Evolutionary conservation across 805 yeast genomes (phyloP), one percentile per base, ranked within the genome.

Genomic region (Wickerhamiella bombiphila): DNA sequence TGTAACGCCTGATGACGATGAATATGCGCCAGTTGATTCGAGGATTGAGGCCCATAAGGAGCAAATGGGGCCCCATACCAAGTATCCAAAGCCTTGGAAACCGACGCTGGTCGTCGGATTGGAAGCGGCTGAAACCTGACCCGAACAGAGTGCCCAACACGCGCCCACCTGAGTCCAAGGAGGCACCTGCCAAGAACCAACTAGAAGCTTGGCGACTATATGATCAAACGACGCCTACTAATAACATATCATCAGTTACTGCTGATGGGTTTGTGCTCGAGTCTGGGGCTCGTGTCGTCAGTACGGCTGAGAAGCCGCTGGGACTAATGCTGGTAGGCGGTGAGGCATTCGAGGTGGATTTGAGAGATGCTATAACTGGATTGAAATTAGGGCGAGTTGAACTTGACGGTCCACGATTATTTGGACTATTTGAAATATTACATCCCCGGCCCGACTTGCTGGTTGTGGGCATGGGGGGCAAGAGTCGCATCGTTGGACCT

Each of bases 381-480:
- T 65, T 67, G 40, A 69, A 69, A 33, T 51, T 60, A 2, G 74
- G 76, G 32, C 56, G 74, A n/a, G 70, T 77, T 11, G 73, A 70
- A 24, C 61, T 77, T 35, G 58, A 61, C 38, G 56, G 57, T 13
- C 53, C 59, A n/a, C 22, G 25, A 5, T 56, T 69, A 0, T 56
- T 74, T 19, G 62, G 63, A 11, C 52, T 77, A 3, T 65, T 77
- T 39, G 65, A 64, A 15, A 58, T 73, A 5, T 55, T 77, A 1
- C 72, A 74, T 53, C 93, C 93, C 3, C 74, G 74, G 50, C 93
- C 93, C 0, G 93, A 81, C 50, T 61, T 81, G 32, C 48, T 79
- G 34, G 74, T 80, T 5, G 57, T 80, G 14, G 93, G 93, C 1
- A 58, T 79, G 18, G 93, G 93, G 0, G 45, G 42, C 3, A 61